Conservation (phyloP, 805 yeast genomes). For the Myxozyma sirexii region DNA sequence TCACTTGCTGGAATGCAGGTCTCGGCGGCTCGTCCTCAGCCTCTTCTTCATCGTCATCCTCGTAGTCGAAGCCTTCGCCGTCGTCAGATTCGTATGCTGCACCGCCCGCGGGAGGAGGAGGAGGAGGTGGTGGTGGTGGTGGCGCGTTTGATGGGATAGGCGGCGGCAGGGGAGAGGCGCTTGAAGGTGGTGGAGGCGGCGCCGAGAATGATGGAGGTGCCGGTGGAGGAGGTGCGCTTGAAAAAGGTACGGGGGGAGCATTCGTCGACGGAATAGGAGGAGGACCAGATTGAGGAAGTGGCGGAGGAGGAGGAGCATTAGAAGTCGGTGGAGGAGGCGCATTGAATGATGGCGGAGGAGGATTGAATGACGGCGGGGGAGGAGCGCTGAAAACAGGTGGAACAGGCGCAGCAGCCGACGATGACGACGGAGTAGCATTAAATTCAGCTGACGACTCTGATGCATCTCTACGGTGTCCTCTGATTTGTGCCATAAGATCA, state of each 20-base stretch:
- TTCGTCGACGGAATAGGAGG: constrained; percentile 37
- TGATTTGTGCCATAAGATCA: constrained; percentile 10
- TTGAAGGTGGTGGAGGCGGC: constrained; percentile 22
- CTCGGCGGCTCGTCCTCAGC: not conserved
- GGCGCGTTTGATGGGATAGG: constrained; percentile 16
- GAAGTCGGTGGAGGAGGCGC: constrained; percentile 3
- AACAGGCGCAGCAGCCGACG: not conserved
- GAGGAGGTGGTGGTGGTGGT: constrained; percentile 33
- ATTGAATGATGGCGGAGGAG: not conserved
- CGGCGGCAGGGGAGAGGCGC: constrained; percentile 34
- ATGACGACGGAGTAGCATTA: not conserved
- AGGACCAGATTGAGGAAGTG: not conserved
- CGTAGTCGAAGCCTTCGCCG: constrained; percentile 7
- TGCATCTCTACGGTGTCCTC: constrained; percentile 1
- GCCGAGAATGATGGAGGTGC: constrained; percentile 11
- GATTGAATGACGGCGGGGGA: constrained; percentile 20
- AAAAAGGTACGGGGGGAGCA: too few species aligned
- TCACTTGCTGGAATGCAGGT: constrained; percentile 6
- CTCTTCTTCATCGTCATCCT: constrained; percentile 5
- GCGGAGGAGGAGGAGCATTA: not conserved
- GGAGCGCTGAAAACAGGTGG: not conserved
- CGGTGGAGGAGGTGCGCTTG: constrained; percentile 34
- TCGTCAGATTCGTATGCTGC: constrained; percentile 16
- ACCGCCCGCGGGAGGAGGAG: constrained; percentile 30
- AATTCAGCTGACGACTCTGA: not conserved